Evolutionary conservation across 1,139 yeast species (phyloP), one percentile per base, ranked within the genome.

Genomic region (Suhomyces choctaworum): DNA sequence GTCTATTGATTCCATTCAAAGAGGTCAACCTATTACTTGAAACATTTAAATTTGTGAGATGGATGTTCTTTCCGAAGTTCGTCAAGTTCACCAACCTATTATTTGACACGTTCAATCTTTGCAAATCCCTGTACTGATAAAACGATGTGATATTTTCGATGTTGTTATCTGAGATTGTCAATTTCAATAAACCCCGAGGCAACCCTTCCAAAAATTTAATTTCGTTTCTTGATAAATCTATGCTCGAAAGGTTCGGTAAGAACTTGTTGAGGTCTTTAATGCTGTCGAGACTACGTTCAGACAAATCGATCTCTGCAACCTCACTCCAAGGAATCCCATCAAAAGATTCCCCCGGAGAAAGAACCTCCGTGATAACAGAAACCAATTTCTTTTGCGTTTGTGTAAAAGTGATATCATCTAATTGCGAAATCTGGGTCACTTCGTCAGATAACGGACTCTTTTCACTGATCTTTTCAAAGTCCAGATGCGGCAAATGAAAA

Each of bases 381-480:
- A 76, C 76, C 29, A 78, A 50, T 11, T 54, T 56, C 38, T 58
- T 64, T 41, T 70, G 70, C 0, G 77, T 65, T 44, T 71, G 72
- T 1, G 80, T 65, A 47, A 76, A 78, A 1, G 80, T 69, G 3
- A 73, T 42, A 26, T 76, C 70, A n/a, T 62, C 66, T 7, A 70
- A 38, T 31, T 70, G 73, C 1, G 77, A 70, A 2, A 65, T 47
- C 28, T 60, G 60, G 0, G 78, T 73, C 0, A 70, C 62, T 42
- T 70, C 70, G 29, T 41, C 55, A 17, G 20, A 17, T 36, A 40
- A 31, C 25, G 52, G 58, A 35, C 59, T 57, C 29, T 52, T 40
- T 25, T 50, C 51, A 34, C 20, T 27, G 9, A 37, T 23, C 33
- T 39, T 38, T 22, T 40, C 35, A 19, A 29, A 16, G 25, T 43